Evolutionary conservation across 345 rosid species (phyloP), one percentile per base, ranked within the genome.

Genomic region (Salix dunnii): DNA sequence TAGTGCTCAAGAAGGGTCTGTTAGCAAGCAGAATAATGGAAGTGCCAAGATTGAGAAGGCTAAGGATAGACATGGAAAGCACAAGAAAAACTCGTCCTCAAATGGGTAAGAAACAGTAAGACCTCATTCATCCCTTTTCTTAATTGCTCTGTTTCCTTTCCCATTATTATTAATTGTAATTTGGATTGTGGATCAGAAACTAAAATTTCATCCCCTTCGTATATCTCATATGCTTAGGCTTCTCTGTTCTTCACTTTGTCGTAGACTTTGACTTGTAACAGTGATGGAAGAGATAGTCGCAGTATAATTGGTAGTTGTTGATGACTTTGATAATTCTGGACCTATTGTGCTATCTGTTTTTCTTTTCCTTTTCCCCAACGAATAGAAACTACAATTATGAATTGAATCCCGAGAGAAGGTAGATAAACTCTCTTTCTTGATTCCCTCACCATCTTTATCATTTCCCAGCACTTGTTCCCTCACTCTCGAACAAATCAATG

Each of bases 1-100:
- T 77, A 95, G 99, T 77, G 97, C 96, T 8, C 92, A 91, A 77
- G 99, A 95, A 78, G 92, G 92, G 33, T 93, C 97, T 7, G 94
- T 93, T 51, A 83, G 90, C 69, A 91, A 90, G 69, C 94, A 88
- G 76, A 91, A 88, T 61, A 84, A 62, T 12, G 85, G 79, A 68
- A 84, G 77, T 73, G 88, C 80, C 74, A 87, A 87, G 87, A 60
- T 74, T 13, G 96, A 86, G 87, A 91, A 88, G 85, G 83, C 81
- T 46, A 91, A 84, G 78, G 88, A 87, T 27, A 84, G 86, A 77
- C 84, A 80, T 60, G 91, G 84, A 68, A 90, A 88, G 76, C 90
- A 85, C 78, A 91, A 86, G 91, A 91, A 86, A 85, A 89, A 72
- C 43, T 80, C 78, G 28, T 84, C 86, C 67, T 75, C 82, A 3